phyloP scores from a whole-genome alignment of 2,329 filamentous ascomycete species.

The Coniochaeta pulveracea region DNA sequence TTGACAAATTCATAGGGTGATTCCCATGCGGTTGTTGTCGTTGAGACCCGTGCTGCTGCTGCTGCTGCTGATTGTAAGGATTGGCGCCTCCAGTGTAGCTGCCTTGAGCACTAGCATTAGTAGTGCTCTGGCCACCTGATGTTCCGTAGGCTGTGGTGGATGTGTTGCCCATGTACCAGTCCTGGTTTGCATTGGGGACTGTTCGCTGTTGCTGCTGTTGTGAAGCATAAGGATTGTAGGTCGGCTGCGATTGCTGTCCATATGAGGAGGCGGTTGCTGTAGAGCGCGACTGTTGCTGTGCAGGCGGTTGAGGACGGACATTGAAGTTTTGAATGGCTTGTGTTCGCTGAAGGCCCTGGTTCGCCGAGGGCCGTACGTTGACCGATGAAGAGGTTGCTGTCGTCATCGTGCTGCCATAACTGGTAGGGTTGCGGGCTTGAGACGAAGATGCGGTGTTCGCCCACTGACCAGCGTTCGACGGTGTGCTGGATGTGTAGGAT shows the following conservation, averaged over 20 bases:
- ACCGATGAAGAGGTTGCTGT: constrained; percentile 12
- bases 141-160: neutral
- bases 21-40: neutral
- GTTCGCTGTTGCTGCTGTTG: constrained; percentile 16
- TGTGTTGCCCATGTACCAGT: constrained; percentile 4
- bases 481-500: constrained; percentile 16
- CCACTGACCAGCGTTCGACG: constrained; percentile 14
- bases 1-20: constrained; percentile 14
- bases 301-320: constrained; percentile 15
- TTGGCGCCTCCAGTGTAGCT: constrained; percentile 4
- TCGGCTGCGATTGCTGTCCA: constrained; percentile 5
- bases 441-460: constrained; percentile 11
- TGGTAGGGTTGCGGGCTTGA: constrained; percentile 12
- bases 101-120: constrained; percentile 7
- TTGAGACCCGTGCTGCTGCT: constrained; percentile 13
- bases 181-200: constrained; percentile 10
- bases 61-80: constrained; percentile 5
- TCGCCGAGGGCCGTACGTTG: constrained; percentile 12
- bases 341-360: constrained; percentile 10
- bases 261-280: constrained; percentile 12
- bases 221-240: constrained; percentile 5
- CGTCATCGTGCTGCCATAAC: constrained; percentile 18
- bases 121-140: constrained; percentile 7
- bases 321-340: constrained; percentile 12
- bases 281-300: constrained; percentile 12